phyloP scores from a whole-genome alignment of 306 rosid genomes.

The Rosa persica region DNA sequence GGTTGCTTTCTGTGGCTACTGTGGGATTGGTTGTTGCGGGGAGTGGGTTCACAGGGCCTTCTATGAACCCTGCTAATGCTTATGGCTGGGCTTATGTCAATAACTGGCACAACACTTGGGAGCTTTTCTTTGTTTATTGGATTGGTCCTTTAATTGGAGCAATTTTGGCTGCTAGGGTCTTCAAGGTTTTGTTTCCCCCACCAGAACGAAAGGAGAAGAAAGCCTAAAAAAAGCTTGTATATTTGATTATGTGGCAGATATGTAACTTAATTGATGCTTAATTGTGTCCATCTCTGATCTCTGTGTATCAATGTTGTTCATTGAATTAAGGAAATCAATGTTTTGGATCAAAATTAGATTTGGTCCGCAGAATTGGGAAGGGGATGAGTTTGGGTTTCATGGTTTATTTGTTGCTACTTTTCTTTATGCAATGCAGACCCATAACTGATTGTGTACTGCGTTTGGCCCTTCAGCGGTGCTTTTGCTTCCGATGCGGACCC shows the following conservation, averaged over 20 bases:
- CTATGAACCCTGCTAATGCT: slow-evolving; percentile 76
- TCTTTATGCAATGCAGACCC: not conserved
- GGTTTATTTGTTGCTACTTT: not conserved
- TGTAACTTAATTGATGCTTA: not conserved
- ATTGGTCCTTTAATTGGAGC: slow-evolving; percentile 56
- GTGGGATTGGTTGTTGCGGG: slow-evolving; percentile 43
- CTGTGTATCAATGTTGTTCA: not conserved
- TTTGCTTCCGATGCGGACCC: no score
- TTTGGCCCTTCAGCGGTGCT: no score
- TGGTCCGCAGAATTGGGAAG: not conserved
- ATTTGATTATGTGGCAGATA: not conserved
- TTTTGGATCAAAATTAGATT: not conserved
- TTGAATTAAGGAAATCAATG: not conserved
- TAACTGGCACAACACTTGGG: slow-evolving; percentile 53
- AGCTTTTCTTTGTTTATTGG: slow-evolving; percentile 67
- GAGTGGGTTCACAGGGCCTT: slow-evolving; percentile 56
- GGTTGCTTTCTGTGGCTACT: slow-evolving; percentile 49
- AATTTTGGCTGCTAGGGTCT: slow-evolving; percentile 41
- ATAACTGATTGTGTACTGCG: not conserved
- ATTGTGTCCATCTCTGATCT: not conserved
- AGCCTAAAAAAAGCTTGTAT: slow-evolving; percentile 34
- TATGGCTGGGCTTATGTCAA: slow-evolving; percentile 67
- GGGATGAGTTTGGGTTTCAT: not conserved
- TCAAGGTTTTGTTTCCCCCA: slow-evolving; percentile 34
- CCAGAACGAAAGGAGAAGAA: slow-evolving; percentile 57